These are phyloP conservation scores for Xerocomellus intermedius DNA, from an alignment of 768 basidiomycete genomes.

Conservation along the genomic window DNA sequence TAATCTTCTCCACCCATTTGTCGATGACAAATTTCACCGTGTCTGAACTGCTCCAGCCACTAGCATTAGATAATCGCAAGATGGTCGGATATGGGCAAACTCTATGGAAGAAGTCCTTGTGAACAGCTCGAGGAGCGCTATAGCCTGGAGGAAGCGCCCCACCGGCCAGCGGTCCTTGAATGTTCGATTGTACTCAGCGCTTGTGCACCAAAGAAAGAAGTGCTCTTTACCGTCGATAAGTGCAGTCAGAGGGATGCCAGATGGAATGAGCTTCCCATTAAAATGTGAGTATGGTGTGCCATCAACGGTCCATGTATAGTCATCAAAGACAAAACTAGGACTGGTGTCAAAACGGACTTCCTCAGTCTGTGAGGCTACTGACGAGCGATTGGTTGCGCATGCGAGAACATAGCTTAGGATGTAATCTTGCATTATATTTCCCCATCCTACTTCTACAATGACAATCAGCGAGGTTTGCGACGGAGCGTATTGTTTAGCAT, in stretches of 20 bases:
- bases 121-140: slow-evolving; percentile 33
- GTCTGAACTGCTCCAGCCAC: slow-evolving; percentile 18
- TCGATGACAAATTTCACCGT: slow-evolving; percentile 33
- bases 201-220: not conserved
- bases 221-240: slow-evolving; percentile 31
- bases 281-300: slow-evolving; percentile 34
- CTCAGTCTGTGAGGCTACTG: slow-evolving; percentile 6
- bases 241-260: slow-evolving; percentile 38
- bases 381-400: slow-evolving; percentile 35
- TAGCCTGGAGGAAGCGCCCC: slow-evolving; percentile 33
- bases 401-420: slow-evolving; percentile 35
- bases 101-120: slow-evolving; percentile 35
- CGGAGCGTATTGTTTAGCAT: not conserved
- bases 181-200: not conserved
- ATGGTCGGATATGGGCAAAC: slow-evolving; percentile 38
- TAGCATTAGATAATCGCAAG: slow-evolving; percentile 28
- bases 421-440: slow-evolving; percentile 40
- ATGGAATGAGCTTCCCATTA: slow-evolving; percentile 35
- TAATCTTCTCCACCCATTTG: slow-evolving; percentile 36
- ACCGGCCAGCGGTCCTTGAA: slow-evolving; percentile 39
- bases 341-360: not conserved
- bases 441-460: slow-evolving; percentile 34
- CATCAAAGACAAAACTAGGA: slow-evolving; percentile 39
- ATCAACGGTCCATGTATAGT: slow-evolving; percentile 41
- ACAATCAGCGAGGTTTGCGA: not conserved